Evolutionary conservation across 2,329 filamentous ascomycete species (phyloP).

Genomic region (Fusarium abutilonis): DNA sequence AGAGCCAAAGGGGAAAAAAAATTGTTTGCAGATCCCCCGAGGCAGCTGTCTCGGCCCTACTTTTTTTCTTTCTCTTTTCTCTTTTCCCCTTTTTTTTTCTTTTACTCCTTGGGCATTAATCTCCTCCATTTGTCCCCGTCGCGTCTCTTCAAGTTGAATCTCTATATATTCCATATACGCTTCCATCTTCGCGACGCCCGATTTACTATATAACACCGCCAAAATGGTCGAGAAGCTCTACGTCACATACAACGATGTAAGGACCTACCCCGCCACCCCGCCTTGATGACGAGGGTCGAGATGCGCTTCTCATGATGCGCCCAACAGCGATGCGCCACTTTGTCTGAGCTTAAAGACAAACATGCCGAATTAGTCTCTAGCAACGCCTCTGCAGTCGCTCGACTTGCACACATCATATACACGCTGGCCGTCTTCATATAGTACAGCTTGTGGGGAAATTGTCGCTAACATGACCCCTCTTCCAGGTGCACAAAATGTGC

Average conservation of each 20-base stretch:
- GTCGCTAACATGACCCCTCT: slow-evolving; percentile 29
- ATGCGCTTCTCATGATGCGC: slow-evolving; percentile 28
- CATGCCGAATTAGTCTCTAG: not conserved
- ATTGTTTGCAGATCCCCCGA: slow-evolving; percentile 38
- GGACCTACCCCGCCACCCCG: slow-evolving; percentile 50
- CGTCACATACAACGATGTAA: slow-evolving; percentile 91
- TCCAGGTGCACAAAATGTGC: slow-evolving; percentile 95
- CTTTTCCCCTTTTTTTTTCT: not conserved
- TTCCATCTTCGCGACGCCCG: slow-evolving; percentile 18
- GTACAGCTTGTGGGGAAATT: not conserved
- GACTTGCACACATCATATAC: not conserved
- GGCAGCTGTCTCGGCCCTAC: slow-evolving; percentile 31
- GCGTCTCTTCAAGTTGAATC: not conserved
- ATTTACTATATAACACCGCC: slow-evolving; percentile 40
- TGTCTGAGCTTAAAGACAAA: not conserved
- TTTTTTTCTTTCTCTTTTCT: not conserved
- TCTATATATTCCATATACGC: slow-evolving; percentile 5
- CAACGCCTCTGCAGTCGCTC: not conserved
- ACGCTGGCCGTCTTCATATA: not conserved
- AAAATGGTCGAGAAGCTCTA: slow-evolving; percentile 87
- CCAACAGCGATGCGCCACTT: slow-evolving; percentile 9
- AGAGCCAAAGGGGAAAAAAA: slow-evolving; percentile 35
- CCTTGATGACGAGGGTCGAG: slow-evolving; percentile 35
- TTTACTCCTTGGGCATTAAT: slow-evolving; percentile 30
- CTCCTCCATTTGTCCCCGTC: slow-evolving; percentile 25